These are phyloP conservation scores for Neurospora africana DNA, from an alignment of 495 filamentous ascomycete species.

Conservation along the genomic window DNA sequence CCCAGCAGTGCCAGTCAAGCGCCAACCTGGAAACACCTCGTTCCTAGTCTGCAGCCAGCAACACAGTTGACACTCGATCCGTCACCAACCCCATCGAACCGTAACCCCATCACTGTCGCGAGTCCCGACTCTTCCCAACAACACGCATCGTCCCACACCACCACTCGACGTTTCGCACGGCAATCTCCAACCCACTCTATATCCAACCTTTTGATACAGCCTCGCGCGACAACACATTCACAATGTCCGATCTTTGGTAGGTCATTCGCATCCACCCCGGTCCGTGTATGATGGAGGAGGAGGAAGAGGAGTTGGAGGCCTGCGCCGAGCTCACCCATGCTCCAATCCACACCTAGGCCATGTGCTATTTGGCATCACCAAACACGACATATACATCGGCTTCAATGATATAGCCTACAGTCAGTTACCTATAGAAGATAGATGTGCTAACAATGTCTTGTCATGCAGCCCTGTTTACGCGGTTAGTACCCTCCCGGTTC, in stretches of 20 bases:
- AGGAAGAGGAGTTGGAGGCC: not conserved
- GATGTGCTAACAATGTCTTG: constrained; percentile 13
- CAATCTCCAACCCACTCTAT: constrained; percentile 1
- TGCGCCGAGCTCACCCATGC: constrained; percentile 12
- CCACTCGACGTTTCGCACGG: not conserved
- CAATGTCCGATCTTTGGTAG: constrained; percentile 35
- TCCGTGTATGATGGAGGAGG: not conserved
- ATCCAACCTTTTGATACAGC: constrained; percentile 17
- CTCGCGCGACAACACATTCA: constrained; percentile 21
- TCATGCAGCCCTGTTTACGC: constrained; percentile 85
- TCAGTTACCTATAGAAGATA: not conserved
- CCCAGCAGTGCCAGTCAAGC: constrained; percentile 23
- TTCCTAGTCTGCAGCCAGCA: constrained; percentile 14
- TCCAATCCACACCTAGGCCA: constrained; percentile 18
- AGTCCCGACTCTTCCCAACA: constrained; percentile 7
- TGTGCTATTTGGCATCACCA: not conserved
- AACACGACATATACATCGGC: not conserved
- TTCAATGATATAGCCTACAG: not conserved
- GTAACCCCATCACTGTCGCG: constrained; percentile 10
- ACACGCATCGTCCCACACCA: constrained; percentile 12
- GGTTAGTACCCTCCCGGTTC: constrained; percentile 54
- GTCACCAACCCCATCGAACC: constrained; percentile 14
- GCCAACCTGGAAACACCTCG: constrained; percentile 34
- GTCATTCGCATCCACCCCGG: constrained; percentile 16
- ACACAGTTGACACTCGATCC: constrained; percentile 11